Base-by-base conservation (phyloP, 768 basidiomycete species). In the Hericium erinaceus region DNA sequence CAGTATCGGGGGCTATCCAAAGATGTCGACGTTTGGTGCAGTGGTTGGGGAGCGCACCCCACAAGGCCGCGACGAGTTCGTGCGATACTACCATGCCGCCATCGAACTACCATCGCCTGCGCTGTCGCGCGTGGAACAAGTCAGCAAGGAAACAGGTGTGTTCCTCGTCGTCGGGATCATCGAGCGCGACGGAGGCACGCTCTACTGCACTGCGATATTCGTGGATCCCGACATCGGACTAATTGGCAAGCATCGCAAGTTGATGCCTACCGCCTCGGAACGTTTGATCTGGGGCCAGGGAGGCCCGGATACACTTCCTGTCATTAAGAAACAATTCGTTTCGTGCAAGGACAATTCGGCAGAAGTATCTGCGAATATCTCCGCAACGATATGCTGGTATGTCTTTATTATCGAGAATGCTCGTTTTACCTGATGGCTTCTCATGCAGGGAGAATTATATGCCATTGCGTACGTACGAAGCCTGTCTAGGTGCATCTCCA, bases 391-490 rank as follows among this genome's bases (percentile, higher is more conserved):
- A 44, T 83, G 83, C 63, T 83, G 83, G 82, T 80, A 56, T 68
- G 78, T 60, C 12, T 4, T 16, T 10, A 26, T 26, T 11, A 0
- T 26, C 4, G 26, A 26, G 4, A 5, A 26, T 26, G 26, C 15
- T n/a, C 16, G 22, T 18, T 13, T 46, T 33, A 54, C 0, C 12
- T 44, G 28, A 55, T 8, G 18, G 18, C 11, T 26, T 20, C 3
- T 38, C 46, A n/a, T 57, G 33, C 54, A 85, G 84, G 84, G 85
- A 86, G 60, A 85, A 85, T 64, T 84, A 83, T 59, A 84, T 85
- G 82, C 84, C 84, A 18, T 64, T 84, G 56, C 65, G 80, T 82
- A 57, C 50, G 80, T 70, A 44, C 48, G 13, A 8, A 46, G n/a
- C 10, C 16, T 46, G 44, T n/a, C 16, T n/a, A 38, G 38, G 39